Percentiles rank a stretch among this genome's conserved stretches.
Evolutionary conservation across 2,329 filamentous ascomycete species (phyloP).

Genomic region (Raffaelea deltoideospora): DNA sequence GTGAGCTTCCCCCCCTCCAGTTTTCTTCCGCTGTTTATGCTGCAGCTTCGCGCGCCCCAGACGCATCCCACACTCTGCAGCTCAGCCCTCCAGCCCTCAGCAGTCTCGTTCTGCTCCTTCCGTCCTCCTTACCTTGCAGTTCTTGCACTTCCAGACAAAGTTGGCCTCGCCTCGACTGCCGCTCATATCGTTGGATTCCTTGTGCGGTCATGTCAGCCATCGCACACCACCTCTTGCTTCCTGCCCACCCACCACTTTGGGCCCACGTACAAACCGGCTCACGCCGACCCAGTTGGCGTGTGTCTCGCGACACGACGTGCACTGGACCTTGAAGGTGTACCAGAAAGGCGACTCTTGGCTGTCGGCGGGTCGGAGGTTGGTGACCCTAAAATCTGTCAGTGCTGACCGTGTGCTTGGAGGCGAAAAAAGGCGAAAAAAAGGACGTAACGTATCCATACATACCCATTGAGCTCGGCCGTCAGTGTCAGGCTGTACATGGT

Average conservation of each 20-base stretch:
- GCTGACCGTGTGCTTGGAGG: too few relatives aligned
- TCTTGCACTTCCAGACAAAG: constrained; percentile 99
- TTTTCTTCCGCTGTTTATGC: too few relatives aligned
- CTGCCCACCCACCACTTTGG: too few relatives aligned
- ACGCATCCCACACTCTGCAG: too few relatives aligned
- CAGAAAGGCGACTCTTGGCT: constrained; percentile 72
- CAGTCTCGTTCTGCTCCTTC: not conserved
- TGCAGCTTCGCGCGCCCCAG: too few relatives aligned
- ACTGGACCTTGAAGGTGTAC: constrained; percentile 97
- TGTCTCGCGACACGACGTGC: constrained; percentile 87
- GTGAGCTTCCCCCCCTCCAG: too few relatives aligned
- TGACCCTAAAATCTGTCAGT: too few relatives aligned
- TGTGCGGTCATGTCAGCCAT: not conserved
- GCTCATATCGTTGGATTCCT: constrained; percentile 85
- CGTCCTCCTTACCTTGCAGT: constrained; percentile 70
- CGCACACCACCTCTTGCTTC: too few relatives aligned
- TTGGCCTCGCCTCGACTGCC: constrained; percentile 92
- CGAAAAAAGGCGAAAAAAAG: not conserved
- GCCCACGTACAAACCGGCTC: constrained; percentile 62
- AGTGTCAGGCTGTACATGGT: constrained; percentile 52
- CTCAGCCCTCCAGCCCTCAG: not conserved
- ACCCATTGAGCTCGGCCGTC: constrained; percentile 58
- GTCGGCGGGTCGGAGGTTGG: constrained; percentile 74
- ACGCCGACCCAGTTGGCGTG: constrained; percentile 79
- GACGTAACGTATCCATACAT: constrained; percentile 14